phyloP scores from a whole-genome alignment of 2,329 filamentous ascomycete species.

The Onygenales sp. region DNA sequence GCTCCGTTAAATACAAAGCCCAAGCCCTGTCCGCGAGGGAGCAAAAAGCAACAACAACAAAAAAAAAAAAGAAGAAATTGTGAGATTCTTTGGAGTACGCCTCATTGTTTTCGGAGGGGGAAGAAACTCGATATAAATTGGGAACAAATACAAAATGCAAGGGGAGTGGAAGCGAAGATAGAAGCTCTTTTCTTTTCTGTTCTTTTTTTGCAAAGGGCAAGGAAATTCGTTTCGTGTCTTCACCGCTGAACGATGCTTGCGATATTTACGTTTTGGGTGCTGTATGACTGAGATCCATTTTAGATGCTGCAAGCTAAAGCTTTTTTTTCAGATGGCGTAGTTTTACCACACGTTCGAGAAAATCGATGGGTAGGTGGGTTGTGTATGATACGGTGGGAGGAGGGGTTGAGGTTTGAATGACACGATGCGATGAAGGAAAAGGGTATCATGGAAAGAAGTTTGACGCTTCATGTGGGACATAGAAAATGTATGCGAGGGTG shows the following conservation, averaged over 20 bases:
- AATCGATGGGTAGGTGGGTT: neutral
- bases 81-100: neutral
- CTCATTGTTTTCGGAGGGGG: too few relatives aligned
- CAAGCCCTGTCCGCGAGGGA: too few relatives aligned
- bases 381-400: neutral
- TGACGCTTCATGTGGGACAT: neutral
- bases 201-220: neutral
- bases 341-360: too few relatives aligned
- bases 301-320: neutral
- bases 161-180: too few relatives aligned
- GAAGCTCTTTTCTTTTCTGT: neutral
- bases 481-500: neutral
- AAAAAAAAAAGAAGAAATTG: neutral
- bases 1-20: too few relatives aligned
- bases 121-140: too few relatives aligned
- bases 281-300: neutral
- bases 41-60: neutral
- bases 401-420: neutral
- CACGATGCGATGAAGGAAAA: neutral
- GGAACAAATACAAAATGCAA: too few relatives aligned
- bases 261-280: too few relatives aligned
- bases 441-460: constrained; percentile 1
- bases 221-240: neutral
- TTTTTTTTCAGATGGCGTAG: neutral
- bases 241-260: neutral